A percentile compares a stretch with the other conserved stretches of the same genome.
These are phyloP conservation scores for Epichloe coenophiala DNA, from an alignment of 2,329 filamentous ascomycete species.

Conservation along the genomic window DNA sequence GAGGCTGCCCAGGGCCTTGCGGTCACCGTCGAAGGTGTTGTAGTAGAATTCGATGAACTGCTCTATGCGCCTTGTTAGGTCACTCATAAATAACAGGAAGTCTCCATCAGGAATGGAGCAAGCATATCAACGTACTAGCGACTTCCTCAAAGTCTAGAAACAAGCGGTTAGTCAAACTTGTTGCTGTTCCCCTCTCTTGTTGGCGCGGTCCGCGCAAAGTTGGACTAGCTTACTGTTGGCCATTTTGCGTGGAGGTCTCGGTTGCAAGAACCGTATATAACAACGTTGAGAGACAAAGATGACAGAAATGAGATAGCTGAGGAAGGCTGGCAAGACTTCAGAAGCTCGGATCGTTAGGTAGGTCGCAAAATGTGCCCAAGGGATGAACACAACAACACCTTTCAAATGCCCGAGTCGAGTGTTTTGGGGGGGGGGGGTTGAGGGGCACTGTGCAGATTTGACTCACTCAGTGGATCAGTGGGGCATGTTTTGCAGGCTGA, in stretches of 20 bases:
- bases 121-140: slow-evolving; percentile 27
- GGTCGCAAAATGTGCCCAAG: slow-evolving; percentile 21
- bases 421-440: slow-evolving; percentile 18
- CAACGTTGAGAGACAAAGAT: slow-evolving; percentile 3
- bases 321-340: background rate
- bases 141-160: slow-evolving; percentile 29
- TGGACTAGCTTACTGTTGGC: slow-evolving; percentile 15
- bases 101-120: background rate
- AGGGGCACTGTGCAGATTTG: slow-evolving; percentile 24
- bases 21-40: slow-evolving; percentile 66
- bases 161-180: slow-evolving; percentile 9
- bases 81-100: background rate
- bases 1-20: slow-evolving; percentile 50
- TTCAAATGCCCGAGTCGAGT: slow-evolving; percentile 8
- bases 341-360: slow-evolving; percentile 12
- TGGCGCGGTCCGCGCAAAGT: background rate
- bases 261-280: background rate
- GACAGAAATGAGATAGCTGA: slow-evolving; percentile 1
- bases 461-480: background rate
- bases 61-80: slow-evolving; percentile 35
- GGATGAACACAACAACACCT: slow-evolving; percentile 5
- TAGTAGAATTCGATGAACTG: slow-evolving; percentile 90
- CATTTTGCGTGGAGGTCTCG: slow-evolving; percentile 16
- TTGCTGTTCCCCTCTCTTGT: slow-evolving; percentile 6
- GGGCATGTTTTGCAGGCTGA: slow-evolving; percentile 10